Evolutionary conservation across 441 rosid species (phyloP).

Genomic region (Caryocar brasiliense): DNA sequence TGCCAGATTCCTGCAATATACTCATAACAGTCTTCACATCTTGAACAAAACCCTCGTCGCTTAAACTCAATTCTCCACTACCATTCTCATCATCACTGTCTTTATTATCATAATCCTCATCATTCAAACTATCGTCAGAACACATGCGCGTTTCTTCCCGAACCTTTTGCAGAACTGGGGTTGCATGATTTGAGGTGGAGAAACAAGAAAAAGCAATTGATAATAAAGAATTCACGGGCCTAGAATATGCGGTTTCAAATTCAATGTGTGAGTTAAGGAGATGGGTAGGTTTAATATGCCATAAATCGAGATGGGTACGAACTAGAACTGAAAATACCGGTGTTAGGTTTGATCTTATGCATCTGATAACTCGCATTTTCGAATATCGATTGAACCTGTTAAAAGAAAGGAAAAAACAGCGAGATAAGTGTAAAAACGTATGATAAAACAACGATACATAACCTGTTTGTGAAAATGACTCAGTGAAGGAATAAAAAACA

Average conservation of each 20-base stretch:
- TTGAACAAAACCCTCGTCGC: constrained; percentile 20
- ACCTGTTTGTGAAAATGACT: constrained; percentile 34
- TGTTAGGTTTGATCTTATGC: constrained; percentile 23
- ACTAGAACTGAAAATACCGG: constrained; percentile 16
- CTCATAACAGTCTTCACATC: constrained; percentile 37
- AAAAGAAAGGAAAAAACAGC: background rate
- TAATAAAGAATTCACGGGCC: constrained; percentile 9
- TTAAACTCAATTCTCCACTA: constrained; percentile 4
- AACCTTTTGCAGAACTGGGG: background rate
- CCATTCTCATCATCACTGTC: constrained; percentile 24
- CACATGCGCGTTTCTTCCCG: constrained; percentile 8
- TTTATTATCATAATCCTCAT: constrained; percentile 17
- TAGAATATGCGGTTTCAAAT: constrained; percentile 1
- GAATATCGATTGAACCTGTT: background rate
- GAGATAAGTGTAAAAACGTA: background rate
- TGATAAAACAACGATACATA: background rate
- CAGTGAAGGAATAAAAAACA: constrained; percentile 2
- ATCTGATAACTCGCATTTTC: constrained; percentile 39
- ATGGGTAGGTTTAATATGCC: constrained; percentile 7
- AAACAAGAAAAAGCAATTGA: constrained; percentile 19
- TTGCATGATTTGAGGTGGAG: constrained; percentile 24
- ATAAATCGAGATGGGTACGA: constrained; percentile 13
- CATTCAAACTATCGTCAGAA: constrained; percentile 10
- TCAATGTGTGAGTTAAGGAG: constrained; percentile 8
- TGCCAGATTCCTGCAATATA: constrained; percentile 31